Base-by-base conservation (phyloP, 805 yeast species). In the Candida broadrunensis region DNA sequence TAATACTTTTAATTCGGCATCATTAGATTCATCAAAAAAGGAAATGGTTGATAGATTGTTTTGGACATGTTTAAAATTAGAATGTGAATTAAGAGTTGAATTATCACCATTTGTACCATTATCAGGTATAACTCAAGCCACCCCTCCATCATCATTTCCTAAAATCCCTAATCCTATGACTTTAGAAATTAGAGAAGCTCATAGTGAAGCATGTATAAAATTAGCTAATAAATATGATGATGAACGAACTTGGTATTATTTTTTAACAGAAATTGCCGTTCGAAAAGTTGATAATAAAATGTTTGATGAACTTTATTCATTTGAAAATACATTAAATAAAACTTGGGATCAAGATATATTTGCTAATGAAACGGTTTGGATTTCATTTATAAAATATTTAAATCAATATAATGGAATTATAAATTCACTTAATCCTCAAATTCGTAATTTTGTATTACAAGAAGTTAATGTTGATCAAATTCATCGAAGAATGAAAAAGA, bases 351-450 rank as follows among this genome's bases (percentile, higher is more conserved):
- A 45, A 31, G 45, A 48, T 0, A 43, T 48, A 18, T 65, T 63
- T 42, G 45, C 45, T 5, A 36, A 49, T 2, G 48, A 49, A 19
- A 26, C 39, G 2, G 46, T 58, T 9, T 65, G 69, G 69, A 36
- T 39, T 1, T 43, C 46, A 14, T 55, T 61, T 25, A 59, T 65
- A 25, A 58, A 59, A 41, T 65, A 65, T 40, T 47, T 57, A 39
- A 58, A 61, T 44, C 72, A 66, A 46, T 61, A 66, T 43, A 64
- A 67, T 45, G 65, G 67, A 16, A 63, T 67, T 23, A 58, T 67
- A 25, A 60, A 64, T 43, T 61, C 67, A 3, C 53, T 67, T 32
- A 56, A 61, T 38, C 71, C 71, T 0, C 45, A 44, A 18, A 63
- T 67, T 14, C 41, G 70, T 39, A 49, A 48, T 31, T 63, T 65